Conservation (phyloP, 495 filamentous ascomycete species). For the Aspergillus indologenus region DNA sequence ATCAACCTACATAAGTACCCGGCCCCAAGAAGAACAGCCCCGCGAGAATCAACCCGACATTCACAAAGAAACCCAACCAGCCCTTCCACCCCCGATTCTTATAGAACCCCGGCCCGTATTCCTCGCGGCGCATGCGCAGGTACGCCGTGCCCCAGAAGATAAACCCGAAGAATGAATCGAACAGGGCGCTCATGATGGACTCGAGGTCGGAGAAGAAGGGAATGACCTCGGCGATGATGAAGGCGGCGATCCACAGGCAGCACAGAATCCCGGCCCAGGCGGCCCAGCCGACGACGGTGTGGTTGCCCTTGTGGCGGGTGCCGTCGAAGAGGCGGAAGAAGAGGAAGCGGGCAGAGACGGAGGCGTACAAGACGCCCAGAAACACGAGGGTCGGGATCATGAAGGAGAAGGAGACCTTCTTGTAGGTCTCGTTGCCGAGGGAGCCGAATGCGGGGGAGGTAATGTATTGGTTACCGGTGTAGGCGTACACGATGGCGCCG, state of each 20-base stretch:
- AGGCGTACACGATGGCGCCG: slow-evolving; percentile 72
- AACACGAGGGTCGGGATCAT: slow-evolving; percentile 93
- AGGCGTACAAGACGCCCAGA: slow-evolving; percentile 82
- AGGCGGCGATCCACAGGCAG: slow-evolving; percentile 69
- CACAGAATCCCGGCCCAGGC: slow-evolving; percentile 74
- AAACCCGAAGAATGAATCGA: slow-evolving; percentile 91
- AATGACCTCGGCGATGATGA: slow-evolving; percentile 84
- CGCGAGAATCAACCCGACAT: slow-evolving; percentile 64
- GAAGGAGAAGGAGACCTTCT: slow-evolving; percentile 84
- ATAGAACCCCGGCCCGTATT: slow-evolving; percentile 60
- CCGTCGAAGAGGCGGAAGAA: slow-evolving; percentile 81
- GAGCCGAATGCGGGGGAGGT: slow-evolving; percentile 79
- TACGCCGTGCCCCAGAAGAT: slow-evolving; percentile 93
- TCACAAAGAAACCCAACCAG: slow-evolving; percentile 59
- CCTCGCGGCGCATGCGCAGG: slow-evolving; percentile 71
- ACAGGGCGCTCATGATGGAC: slow-evolving; percentile 83
- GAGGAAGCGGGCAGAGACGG: slow-evolving; percentile 80
- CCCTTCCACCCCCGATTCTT: slow-evolving; percentile 58
- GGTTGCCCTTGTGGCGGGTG: slow-evolving; percentile 68
- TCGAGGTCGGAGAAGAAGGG: slow-evolving; percentile 85
- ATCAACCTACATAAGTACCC: slow-evolving; percentile 75
- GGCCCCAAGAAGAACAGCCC: slow-evolving; percentile 72
- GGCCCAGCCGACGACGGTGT: slow-evolving; percentile 80
- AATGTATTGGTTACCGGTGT: slow-evolving; percentile 82
- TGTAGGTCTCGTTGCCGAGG: slow-evolving; percentile 63